phyloP scores from a whole-genome alignment of 2,329 filamentous ascomycete genomes.

The Geosmithia putterillii region DNA sequence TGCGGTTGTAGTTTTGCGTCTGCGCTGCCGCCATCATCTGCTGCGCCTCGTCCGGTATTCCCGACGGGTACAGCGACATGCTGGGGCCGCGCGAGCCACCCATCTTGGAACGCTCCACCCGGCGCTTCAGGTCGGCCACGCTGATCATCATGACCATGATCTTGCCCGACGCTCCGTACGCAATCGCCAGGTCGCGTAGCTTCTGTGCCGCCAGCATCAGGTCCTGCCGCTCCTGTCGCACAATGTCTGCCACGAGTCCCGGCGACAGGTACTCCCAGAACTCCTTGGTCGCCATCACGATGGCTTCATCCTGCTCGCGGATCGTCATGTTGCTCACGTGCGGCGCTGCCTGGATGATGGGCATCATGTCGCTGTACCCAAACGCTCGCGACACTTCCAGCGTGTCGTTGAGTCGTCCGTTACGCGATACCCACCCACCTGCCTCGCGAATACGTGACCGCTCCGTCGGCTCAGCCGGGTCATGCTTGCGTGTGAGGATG shows the following conservation, averaged over 20 bases:
- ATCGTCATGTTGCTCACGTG: slow-evolving; percentile 68
- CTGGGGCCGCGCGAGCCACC: slow-evolving; percentile 57
- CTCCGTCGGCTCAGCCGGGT: slow-evolving; percentile 77
- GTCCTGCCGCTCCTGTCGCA: slow-evolving; percentile 73
- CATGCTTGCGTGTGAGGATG: slow-evolving; percentile 81
- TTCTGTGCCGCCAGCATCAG: slow-evolving; percentile 94
- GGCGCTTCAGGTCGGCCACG: slow-evolving; percentile 78
- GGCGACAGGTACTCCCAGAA: slow-evolving; percentile 91
- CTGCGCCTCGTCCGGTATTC: slow-evolving; percentile 59
- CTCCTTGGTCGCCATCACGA: slow-evolving; percentile 81
- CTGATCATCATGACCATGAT: slow-evolving; percentile 99
- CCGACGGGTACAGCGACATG: slow-evolving; percentile 72
- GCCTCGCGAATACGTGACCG: slow-evolving; percentile 84
- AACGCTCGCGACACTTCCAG: slow-evolving; percentile 90
- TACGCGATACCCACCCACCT: slow-evolving; percentile 89
- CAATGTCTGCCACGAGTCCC: slow-evolving; percentile 84
- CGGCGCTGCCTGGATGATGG: slow-evolving; percentile 83
- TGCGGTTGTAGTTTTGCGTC: too few relatives aligned
- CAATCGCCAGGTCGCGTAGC: slow-evolving; percentile 85
- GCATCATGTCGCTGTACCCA: slow-evolving; percentile 86
- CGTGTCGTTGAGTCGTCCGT: slow-evolving; percentile 84
- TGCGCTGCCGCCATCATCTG: slow-evolving; percentile 26
- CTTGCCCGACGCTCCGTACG: slow-evolving; percentile 86
- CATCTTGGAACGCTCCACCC: slow-evolving; percentile 58
- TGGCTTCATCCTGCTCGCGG: slow-evolving; percentile 83